phyloP scores from a whole-genome alignment of 768 basidiomycete genomes.

The Suillus weaverae region DNA sequence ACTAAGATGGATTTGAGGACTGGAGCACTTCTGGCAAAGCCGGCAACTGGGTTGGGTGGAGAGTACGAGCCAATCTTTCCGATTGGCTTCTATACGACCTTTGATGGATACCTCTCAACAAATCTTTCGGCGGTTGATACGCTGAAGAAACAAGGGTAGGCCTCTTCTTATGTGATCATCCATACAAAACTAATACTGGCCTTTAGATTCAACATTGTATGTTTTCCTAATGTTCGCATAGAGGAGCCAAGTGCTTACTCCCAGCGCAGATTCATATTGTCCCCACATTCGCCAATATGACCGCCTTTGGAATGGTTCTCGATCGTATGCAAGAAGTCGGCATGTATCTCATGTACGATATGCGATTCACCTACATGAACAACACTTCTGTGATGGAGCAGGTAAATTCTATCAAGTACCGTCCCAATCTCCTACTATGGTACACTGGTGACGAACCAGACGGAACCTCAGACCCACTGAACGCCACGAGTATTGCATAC shows the following conservation, averaged over 20 bases:
- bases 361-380: conserved; percentile 74
- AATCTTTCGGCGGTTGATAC: conserved; percentile 30
- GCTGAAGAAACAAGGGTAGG: conserved; percentile 33
- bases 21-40: conserved; percentile 53
- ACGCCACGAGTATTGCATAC: conserved; percentile 50
- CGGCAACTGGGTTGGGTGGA: conserved; percentile 49
- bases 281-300: conserved; percentile 62
- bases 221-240: conserved; percentile 10
- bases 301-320: conserved; percentile 55
- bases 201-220: conserved; percentile 31
- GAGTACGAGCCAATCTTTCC: conserved; percentile 52
- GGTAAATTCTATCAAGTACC: conserved; percentile 65
- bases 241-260: neutral
- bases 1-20: conserved; percentile 65
- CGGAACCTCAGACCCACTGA: conserved; percentile 65
- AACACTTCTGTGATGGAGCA: conserved; percentile 59
- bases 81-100: conserved; percentile 44
- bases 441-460: conserved; percentile 78
- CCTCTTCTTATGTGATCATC: conserved; percentile 2
- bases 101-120: conserved; percentile 32
- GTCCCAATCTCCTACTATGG: conserved; percentile 70
- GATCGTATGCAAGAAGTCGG: conserved; percentile 72
- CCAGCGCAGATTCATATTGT: conserved; percentile 61
- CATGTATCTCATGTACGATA: conserved; percentile 81
- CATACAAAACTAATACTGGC: neutral